phyloP scores from a whole-genome alignment of 179 eudicot genomes.

The Drosera spatulata region DNA sequence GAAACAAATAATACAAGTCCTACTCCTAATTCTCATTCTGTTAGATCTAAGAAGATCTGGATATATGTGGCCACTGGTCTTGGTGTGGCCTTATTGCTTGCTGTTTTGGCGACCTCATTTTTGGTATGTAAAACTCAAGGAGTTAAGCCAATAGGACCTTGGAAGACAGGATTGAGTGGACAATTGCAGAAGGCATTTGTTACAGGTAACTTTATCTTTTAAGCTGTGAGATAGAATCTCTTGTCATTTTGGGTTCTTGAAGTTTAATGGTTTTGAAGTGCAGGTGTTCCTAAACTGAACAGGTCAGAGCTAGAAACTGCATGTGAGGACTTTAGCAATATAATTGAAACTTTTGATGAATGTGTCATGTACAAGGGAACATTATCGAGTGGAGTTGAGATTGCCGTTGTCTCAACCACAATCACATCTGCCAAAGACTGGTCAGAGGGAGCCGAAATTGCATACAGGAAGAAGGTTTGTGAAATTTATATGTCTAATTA shows the following conservation, averaged over 20 bases:
- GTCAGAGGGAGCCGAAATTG: conserved; percentile 54
- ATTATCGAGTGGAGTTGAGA: conserved; percentile 93
- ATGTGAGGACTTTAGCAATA: conserved; percentile 98
- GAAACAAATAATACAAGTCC: conserved; percentile 15
- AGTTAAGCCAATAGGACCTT: conserved; percentile 61
- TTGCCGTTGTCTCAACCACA: conserved; percentile 61
- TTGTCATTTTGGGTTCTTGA: not conserved
- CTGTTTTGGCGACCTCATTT: conserved; percentile 20
- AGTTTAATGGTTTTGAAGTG: conserved; percentile 4
- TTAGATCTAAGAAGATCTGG: conserved; percentile 27
- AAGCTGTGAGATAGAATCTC: not conserved
- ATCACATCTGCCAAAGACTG: conserved; percentile 50
- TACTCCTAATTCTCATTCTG: not conserved
- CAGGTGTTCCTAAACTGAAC: conserved; percentile 93
- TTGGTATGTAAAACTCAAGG: conserved; percentile 42
- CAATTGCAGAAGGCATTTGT: conserved; percentile 95
- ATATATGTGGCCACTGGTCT: conserved; percentile 40
- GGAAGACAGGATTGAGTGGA: conserved; percentile 90
- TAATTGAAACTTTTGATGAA: conserved; percentile 40
- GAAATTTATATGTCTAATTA: not conserved
- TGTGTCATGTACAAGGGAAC: conserved; percentile 79
- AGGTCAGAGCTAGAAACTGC: conserved; percentile 76
- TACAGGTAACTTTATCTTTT: conserved; percentile 38
- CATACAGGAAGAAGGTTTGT: conserved; percentile 69
- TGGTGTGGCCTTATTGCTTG: conserved; percentile 29